Conservation (phyloP, 352 stramenopile genomes). For the Saprolegnia parasitica region DNA sequence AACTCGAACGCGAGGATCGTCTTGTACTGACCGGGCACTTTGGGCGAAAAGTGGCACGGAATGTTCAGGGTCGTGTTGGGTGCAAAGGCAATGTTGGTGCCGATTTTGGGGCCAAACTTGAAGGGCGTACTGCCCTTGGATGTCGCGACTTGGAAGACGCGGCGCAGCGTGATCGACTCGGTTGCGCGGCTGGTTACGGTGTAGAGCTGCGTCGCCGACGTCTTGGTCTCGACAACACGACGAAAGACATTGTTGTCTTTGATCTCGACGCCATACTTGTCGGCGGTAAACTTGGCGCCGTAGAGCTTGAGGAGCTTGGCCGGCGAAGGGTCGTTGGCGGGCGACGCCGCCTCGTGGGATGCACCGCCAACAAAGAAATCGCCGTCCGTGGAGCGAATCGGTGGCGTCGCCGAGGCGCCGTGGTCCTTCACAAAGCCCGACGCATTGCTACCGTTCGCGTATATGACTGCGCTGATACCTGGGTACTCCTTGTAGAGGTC, state of each 20-base stretch:
- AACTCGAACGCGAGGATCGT: constrained; percentile 18
- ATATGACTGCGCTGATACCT: background rate
- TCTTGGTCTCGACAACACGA: background rate
- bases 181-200: background rate
- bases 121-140: background rate
- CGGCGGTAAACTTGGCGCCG: background rate
- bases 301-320: constrained; percentile 14
- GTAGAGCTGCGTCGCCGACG: background rate
- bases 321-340: background rate
- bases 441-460: background rate
- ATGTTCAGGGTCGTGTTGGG: background rate
- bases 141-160: constrained; percentile 7
- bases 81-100: background rate
- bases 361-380: background rate
- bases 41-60: background rate
- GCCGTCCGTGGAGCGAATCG: background rate
- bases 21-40: constrained; percentile 4
- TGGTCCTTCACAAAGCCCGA: constrained; percentile 7
- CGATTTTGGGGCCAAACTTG: background rate
- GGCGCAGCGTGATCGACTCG: background rate
- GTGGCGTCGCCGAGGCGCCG: background rate
- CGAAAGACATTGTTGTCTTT: constrained; percentile 3
- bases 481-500: constrained; percentile 3
- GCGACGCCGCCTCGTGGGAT: background rate
- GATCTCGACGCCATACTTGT: constrained; percentile 20